Evolutionary conservation across 192 early-diverging fungal genomes (phyloP).

Genomic region (Phlyctochytrium arcticum): DNA sequence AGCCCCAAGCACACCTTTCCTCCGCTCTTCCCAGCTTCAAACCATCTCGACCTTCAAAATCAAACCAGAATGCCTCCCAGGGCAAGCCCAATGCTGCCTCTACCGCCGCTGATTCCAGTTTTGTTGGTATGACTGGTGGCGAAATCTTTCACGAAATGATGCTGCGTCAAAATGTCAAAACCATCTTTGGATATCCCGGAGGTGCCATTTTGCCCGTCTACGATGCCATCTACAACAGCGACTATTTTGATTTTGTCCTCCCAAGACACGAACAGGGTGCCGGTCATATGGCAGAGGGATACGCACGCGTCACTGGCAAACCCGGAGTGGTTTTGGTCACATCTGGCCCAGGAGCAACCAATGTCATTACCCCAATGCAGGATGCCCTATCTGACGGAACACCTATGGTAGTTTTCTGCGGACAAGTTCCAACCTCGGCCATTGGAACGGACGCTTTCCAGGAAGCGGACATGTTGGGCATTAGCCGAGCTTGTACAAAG

Average conservation of each 20-base stretch:
- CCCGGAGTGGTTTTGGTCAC: constrained; percentile 79
- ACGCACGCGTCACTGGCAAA: constrained; percentile 84
- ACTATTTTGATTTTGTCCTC: constrained; percentile 94
- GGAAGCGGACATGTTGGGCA: constrained; percentile 96
- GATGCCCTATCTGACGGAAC: constrained; percentile 93
- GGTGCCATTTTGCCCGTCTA: constrained; percentile 98
- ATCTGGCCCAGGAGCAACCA: constrained; percentile 95
- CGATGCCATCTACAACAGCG: constrained; percentile 95
- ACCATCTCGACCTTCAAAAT: too few species aligned
- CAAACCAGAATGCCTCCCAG: too few species aligned
- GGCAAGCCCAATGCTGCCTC: background rate
- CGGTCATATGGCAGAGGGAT: constrained; percentile 98
- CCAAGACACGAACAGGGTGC: constrained; percentile 98
- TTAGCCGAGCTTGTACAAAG: constrained; percentile 94
- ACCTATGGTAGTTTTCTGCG: constrained; percentile 92
- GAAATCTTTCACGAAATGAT: constrained; percentile 99
- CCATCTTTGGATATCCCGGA: constrained; percentile 97
- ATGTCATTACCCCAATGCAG: constrained; percentile 96
- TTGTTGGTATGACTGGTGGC: constrained; percentile 95
- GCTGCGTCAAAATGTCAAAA: constrained; percentile 86
- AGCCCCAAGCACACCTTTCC: too few species aligned
- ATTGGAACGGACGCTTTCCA: constrained; percentile 98
- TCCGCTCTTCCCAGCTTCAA: too few species aligned
- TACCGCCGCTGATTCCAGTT: constrained; percentile 34
- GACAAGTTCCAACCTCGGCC: constrained; percentile 86